Evolutionary conservation across 495 filamentous ascomycete genomes (phyloP), one percentile per base, ranked within the genome.

Genomic region (Massariosphaeria phaeospora): DNA sequence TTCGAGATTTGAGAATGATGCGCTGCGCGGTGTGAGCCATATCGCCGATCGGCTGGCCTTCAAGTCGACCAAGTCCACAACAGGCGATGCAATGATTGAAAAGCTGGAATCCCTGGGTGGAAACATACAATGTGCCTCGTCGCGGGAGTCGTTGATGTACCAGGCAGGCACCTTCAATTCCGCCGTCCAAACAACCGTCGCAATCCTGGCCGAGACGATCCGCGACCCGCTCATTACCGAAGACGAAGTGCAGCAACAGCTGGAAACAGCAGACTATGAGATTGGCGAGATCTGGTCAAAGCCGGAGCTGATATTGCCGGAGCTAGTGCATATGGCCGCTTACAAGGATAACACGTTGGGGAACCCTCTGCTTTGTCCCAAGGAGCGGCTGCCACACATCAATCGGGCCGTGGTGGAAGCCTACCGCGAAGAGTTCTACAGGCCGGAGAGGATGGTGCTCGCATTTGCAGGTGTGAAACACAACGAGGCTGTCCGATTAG

Each of bases 251-350:
- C 66, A 76, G 27, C 79, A 87, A 61, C 91, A 99, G 69, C 76
- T 99, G 13, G 80, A 85, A 63, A 96, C 89, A 17, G 93, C 91
- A 2, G 83, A 88, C 38, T 99, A 97, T 61, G 93, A 99, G 72
- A 94, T 99, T 64, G 79, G 78, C 21, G 93, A 99, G 73, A 99
- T 99, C 46, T 99, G 93, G 94, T 85, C 87, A 33, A 96, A 90
- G 74, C 90, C 93, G 3, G 91, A 97, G 62, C 77, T 99, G 48
- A 97, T 99, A 59, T 70, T 99, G 43, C 94, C 94, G 6, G 93
- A 99, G 72, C 68, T 99, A 66, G 82, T 95, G 40, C 94, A 99
- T 66, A 89, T 86, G 77, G 88, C 91, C 1, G 93, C 91, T 2
- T 99, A 88, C 72, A 89, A 88, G 73, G 83, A 86, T 64, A 97